Evolutionary conservation across 805 yeast species (phyloP), one percentile per base, ranked within the genome.

Genomic region (Kazachstania psychrophila): DNA sequence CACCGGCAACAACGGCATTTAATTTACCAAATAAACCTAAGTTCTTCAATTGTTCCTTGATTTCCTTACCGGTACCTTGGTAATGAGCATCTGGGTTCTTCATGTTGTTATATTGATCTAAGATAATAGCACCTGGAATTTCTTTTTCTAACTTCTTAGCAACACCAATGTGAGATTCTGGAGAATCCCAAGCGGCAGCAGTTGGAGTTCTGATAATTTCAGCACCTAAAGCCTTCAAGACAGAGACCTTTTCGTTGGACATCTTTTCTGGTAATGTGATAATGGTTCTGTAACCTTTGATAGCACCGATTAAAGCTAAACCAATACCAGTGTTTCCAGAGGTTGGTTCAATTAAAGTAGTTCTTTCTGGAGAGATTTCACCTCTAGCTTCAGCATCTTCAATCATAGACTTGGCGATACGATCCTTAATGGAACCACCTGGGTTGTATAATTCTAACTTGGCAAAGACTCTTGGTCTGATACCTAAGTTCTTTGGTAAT

Each of bases 301-400:
- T 84, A 28, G 94, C 94, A 50, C 92, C 95, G 14, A 82, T 76
- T 19, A 84, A 68, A 10, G 95, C 95, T 48, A 84, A 69, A 41
- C 94, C 95, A 54, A 84, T 85, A 62, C 95, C 95, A 31, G 95
- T 84, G 65, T 84, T 84, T 53, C 95, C 95, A 9, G 89, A 79
- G 9, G 94, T 85, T 38, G 94, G 94, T 62, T 84, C 95, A 47
- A 85, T 84, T 54, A 84, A 64, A 23, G 94, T 83, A 54, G 76
- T 72, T 40, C 54, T 52, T 4, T 89, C 89, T n/a, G 94, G 94
- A 60, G 78, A 81, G 52, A 84, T 80, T 45, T 73, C 62, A 35
- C 94, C 94, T 12, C 68, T 64, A 46, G 71, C 72, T 60, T 84
- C 95, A 20, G 94, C 94, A 55, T 82, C 81, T 51, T 80, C 81